A percentile compares a stretch with the other conserved stretches of the same genome.
Evolutionary conservation across 2,329 filamentous ascomycete genomes (phyloP).

Genomic region (Colletotrichum lini): DNA sequence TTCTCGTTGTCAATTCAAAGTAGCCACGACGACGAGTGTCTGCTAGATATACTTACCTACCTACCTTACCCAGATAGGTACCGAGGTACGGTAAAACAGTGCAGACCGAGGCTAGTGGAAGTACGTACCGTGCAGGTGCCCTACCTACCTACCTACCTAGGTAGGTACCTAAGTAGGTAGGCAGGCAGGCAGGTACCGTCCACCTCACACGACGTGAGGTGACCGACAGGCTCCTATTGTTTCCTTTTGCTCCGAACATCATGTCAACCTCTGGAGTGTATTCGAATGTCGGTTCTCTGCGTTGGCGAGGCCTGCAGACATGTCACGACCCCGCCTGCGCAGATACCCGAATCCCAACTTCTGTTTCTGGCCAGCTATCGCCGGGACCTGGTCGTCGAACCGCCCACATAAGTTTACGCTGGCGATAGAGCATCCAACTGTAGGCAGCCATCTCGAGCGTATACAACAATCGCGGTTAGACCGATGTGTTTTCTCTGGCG

Average conservation of each 20-base stretch:
- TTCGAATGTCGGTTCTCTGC: not conserved
- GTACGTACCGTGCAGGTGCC: not conserved
- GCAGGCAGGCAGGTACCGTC: not conserved
- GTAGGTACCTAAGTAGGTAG: not conserved
- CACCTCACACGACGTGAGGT: not conserved
- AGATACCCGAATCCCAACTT: not conserved
- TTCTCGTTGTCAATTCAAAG: not conserved
- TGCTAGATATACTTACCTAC: not conserved
- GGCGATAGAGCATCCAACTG: not conserved
- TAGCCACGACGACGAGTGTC: no score
- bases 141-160: not conserved
- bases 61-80: not conserved
- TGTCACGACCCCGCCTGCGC: not conserved
- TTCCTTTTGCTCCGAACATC: not conserved
- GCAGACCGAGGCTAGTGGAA: not conserved
- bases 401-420: not conserved
- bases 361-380: not conserved
- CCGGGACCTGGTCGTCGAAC: not conserved
- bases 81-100: not conserved
- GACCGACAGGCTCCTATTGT: not conserved
- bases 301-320: slow-evolving; percentile 1
- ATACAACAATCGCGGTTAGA: slow-evolving; percentile 16
- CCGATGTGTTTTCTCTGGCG: not conserved
- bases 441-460: slow-evolving; percentile 7
- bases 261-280: not conserved